A percentile compares a stretch with the other conserved stretches of the same genome.
phyloP scores from a whole-genome alignment of 2,329 filamentous ascomycete species.

The Fusarium acutatum region DNA sequence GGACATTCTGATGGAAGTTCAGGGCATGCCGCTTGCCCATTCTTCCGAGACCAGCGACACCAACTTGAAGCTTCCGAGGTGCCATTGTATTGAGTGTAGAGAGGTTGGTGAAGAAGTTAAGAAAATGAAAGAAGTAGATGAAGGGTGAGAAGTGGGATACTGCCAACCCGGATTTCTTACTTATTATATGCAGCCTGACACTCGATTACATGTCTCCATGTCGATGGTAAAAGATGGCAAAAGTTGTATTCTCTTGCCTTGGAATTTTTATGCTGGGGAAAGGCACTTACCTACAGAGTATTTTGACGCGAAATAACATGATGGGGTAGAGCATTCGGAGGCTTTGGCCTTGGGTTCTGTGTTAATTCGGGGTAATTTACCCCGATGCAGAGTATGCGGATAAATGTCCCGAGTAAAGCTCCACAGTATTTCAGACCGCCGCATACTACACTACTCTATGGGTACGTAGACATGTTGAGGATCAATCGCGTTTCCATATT shows the following conservation, averaged over 20 bases:
- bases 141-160: background rate
- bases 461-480: background rate
- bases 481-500: background rate
- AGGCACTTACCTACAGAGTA: background rate
- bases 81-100: constrained; percentile 1
- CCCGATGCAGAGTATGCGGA: background rate
- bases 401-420: background rate
- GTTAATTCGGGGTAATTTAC: background rate
- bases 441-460: too few relatives aligned
- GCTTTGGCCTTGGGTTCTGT: background rate
- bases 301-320: background rate
- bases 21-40: constrained; percentile 62
- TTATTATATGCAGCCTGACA: background rate
- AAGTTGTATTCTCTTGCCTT: background rate
- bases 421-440: background rate
- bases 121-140: background rate
- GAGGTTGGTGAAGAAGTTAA: background rate
- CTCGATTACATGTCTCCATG: background rate
- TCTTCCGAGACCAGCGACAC: constrained; percentile 58
- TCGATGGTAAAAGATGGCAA: fast-evolving
- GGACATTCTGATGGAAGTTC: constrained; percentile 56
- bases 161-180: background rate
- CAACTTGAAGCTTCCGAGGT: constrained; percentile 51
- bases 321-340: background rate
- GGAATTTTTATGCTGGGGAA: fast-evolving